Conservation (phyloP, 495 filamentous ascomycete species). For the Aspergillus wentii region DNA sequence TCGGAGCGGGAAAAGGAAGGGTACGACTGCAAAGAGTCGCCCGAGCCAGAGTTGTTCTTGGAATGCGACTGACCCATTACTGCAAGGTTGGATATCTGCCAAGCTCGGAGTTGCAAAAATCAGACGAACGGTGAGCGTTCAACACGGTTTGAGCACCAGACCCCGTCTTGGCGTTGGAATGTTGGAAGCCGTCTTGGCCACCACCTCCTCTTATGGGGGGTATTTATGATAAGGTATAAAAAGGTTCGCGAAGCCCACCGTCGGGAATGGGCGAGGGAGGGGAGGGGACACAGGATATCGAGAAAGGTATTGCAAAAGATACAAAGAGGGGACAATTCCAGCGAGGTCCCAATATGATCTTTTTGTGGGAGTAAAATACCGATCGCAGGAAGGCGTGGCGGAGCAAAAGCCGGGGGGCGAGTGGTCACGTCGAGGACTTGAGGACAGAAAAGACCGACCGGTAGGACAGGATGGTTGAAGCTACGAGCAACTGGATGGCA, state of each 20-base stretch:
- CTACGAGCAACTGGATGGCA: no score
- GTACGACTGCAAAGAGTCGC: slow-evolving; percentile 66
- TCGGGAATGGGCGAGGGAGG: no score
- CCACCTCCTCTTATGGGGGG: slow-evolving; percentile 8
- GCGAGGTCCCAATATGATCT: no score
- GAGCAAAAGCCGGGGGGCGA: no score
- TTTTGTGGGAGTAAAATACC: no score
- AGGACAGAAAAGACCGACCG: slow-evolving; percentile 7
- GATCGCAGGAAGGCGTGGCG: no score
- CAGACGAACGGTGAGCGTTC: slow-evolving; percentile 22
- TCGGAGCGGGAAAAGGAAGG: slow-evolving; percentile 92
- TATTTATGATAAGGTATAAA: slow-evolving; percentile 22
- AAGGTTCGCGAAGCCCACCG: slow-evolving; percentile 1
- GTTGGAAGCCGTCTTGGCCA: slow-evolving; percentile 27
- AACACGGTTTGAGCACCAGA: slow-evolving; percentile 20
- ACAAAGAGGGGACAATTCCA: no score
- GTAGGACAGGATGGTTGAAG: no score
- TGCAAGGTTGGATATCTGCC: slow-evolving; percentile 32
- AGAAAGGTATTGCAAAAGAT: slow-evolving; percentile 1
- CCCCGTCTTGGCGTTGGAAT: slow-evolving; percentile 29
- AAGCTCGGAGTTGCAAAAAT: slow-evolving; percentile 25
- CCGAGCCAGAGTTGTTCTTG: slow-evolving; percentile 59
- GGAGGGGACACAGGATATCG: no score
- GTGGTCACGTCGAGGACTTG: slow-evolving; percentile 7
- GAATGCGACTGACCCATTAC: slow-evolving; percentile 92